These are phyloP conservation scores for Boletus tylopilopsis DNA, from an alignment of 768 basidiomycete genomes.

Conservation along the genomic window DNA sequence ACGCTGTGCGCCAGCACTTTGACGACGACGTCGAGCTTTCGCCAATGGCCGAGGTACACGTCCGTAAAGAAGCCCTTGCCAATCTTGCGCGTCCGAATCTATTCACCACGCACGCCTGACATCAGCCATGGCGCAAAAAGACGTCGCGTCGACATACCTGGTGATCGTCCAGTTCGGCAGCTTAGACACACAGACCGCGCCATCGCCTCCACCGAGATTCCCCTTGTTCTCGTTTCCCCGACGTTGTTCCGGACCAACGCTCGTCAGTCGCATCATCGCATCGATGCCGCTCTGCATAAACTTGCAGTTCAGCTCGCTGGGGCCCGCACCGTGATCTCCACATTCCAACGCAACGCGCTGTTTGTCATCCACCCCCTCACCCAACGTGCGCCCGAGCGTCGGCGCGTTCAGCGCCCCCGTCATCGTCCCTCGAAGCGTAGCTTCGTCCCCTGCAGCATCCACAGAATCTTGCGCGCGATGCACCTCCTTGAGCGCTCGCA, in stretches of 20 bases:
- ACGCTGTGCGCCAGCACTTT: constrained; percentile 66
- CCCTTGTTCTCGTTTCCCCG: neutral
- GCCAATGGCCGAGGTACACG: constrained; percentile 77
- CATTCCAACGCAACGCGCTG: neutral
- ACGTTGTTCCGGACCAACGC: constrained; percentile 6
- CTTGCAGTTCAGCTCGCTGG: constrained; percentile 43
- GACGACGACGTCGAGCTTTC: constrained; percentile 60
- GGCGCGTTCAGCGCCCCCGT: constrained; percentile 11
- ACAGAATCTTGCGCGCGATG: constrained; percentile 21
- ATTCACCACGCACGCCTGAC: neutral
- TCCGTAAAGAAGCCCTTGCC: constrained; percentile 74
- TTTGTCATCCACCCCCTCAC: neutral
- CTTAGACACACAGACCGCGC: constrained; percentile 11
- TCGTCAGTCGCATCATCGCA: constrained; percentile 60
- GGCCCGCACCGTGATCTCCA: neutral
- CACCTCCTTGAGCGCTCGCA: constrained; percentile 14
- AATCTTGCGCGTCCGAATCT: constrained; percentile 62
- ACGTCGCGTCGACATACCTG: constrained; percentile 31
- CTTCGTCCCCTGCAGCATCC: constrained; percentile 23
- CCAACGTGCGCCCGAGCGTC: constrained; percentile 21
- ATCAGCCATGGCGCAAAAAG: neutral
- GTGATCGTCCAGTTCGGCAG: constrained; percentile 80
- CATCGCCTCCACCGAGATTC: neutral
- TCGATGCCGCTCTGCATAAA: constrained; percentile 74
- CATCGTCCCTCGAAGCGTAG: constrained; percentile 19